Evolutionary conservation across 768 basidiomycete genomes (phyloP), one percentile per base, ranked within the genome.

Genomic region (Russula abietina): DNA sequence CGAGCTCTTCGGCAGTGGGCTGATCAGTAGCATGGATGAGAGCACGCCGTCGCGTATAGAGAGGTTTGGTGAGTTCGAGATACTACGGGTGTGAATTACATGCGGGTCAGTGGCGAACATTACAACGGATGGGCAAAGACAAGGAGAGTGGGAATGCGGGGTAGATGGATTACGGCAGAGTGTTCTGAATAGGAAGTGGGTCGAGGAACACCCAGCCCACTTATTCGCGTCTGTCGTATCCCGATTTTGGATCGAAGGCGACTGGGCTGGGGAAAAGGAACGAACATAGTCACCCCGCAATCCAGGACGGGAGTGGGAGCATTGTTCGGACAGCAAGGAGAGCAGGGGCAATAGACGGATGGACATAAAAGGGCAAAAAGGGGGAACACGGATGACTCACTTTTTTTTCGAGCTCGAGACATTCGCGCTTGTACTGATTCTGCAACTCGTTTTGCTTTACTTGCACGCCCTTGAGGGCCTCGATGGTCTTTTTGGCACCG

Each of bases 381-480:
- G 4, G 30, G 19, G 17, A 19, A 51, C 17, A 30, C 9, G 61
- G 30, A 33, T 66, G 50, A 71, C 82, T 57, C 67, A 91, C 93
- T 81, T 96, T 97, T 79, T 94, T 92, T 80, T 98, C 95, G 59
- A 98, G 81, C 75, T 95, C 92, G 51, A 97, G 80, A 70, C 94
- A 92, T 74, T 98, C 96, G 72, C 87, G 83, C 76, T 98, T 97
- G 81, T 95, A 93, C 80, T 93, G 83, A 70, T 89, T 89, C 73
- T 97, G 93, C 49, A 98, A 81, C 69, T 92, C 88, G 68, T 87
- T 85, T 75, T 97, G 93, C 77, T 93, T 87, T 69, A 85, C 85
- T 75, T 98, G 96, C 49, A 99, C 81, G 57, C 95, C 96, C 74
- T 97, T 96, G 71, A 99, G 80, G 17, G 86, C 96, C 76, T 95